Base-by-base conservation (phyloP, 108 stramenopile genomes). In the Nitzschia palea region DNA sequence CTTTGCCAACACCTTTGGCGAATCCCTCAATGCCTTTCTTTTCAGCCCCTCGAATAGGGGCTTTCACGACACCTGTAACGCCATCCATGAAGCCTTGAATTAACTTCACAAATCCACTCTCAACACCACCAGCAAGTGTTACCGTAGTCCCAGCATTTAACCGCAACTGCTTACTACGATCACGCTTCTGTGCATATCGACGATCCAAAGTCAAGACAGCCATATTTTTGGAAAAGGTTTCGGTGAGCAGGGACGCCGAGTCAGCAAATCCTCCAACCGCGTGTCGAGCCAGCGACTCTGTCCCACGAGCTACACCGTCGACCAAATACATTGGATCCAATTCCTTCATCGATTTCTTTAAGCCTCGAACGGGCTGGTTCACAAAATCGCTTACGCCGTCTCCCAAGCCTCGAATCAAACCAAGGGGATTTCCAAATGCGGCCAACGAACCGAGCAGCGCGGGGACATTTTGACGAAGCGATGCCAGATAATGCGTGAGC, bases 251-350 rank as follows among this genome's bases (percentile, higher is more conserved):
- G 1, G 88, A 83, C 4, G 91, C 92, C 1, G 91, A 90, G 35
- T 92, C 88, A 8, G 91, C 94, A 52, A 96, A 68, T 20, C 96
- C 96, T 34, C 96, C 94, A 18, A 96, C 90, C 10, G 92, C 85
- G 47, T 94, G 90, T 34, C 93, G 84, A 18, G 89, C 84, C 12
- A 96, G 67, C n/a, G 86, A 86, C 25, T 79, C 83, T 0, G 92
- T 91, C 3, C 96, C 96, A 44, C 94, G 71, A 43, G 88, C 91
- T 30, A 96, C 86, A 26, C 96, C 96, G 74, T 85, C 86, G 42
- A 93, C 81, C 14, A 90, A 71, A 67, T 83, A 87, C 8, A 70
- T 69, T 18, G 93, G 92, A 53, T 91, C 86, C 53, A 94, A 52
- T 63, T 94, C 86, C 65, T 86, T 67, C 18, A 94, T 85, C 20